phyloP scores from a whole-genome alignment of 1,139 yeast genomes.

The Blastobotrys aristatus region DNA sequence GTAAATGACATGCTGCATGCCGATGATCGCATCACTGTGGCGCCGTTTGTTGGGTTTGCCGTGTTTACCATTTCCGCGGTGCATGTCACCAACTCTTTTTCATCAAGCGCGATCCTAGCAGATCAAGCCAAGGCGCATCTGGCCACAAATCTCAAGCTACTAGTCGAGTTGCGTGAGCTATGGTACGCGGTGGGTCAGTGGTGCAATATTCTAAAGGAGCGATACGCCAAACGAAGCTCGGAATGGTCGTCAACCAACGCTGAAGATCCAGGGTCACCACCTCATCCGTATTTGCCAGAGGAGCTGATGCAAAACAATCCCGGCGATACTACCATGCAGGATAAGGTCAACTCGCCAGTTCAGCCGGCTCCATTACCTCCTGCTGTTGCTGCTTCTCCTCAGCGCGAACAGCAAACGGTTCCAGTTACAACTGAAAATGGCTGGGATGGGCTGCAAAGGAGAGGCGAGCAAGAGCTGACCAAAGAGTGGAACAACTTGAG shows the following conservation, averaged over 20 bases:
- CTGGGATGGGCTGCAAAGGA: conserved; percentile 1
- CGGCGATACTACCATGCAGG: not conserved
- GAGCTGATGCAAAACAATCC: conserved; percentile 15
- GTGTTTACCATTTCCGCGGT: conserved; percentile 36
- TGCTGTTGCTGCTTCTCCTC: not conserved
- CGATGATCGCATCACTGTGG: conserved; percentile 32
- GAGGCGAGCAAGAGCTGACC: conserved; percentile 10
- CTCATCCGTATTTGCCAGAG: conserved; percentile 17
- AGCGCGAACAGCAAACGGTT: not conserved
- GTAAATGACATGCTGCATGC: conserved; percentile 30
- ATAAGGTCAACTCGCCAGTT: not conserved
- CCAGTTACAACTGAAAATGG: not conserved
- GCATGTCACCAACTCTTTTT: conserved; percentile 35
- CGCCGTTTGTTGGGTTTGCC: conserved; percentile 37
- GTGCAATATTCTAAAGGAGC: conserved; percentile 35
- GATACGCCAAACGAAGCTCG: conserved; percentile 25
- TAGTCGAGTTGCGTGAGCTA: conserved; percentile 33
- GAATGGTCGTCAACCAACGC: conserved; percentile 10
- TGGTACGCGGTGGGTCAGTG: conserved; percentile 37
- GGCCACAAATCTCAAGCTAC: conserved; percentile 32
- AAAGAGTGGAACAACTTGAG: conserved; percentile 5
- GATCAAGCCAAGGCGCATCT: conserved; percentile 32
- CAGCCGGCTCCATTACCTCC: not conserved
- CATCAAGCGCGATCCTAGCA: conserved; percentile 29
- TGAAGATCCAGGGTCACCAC: conserved; percentile 13